Base-by-base conservation (phyloP, 179 eudicot species). In the Corrigiola litoralis region DNA sequence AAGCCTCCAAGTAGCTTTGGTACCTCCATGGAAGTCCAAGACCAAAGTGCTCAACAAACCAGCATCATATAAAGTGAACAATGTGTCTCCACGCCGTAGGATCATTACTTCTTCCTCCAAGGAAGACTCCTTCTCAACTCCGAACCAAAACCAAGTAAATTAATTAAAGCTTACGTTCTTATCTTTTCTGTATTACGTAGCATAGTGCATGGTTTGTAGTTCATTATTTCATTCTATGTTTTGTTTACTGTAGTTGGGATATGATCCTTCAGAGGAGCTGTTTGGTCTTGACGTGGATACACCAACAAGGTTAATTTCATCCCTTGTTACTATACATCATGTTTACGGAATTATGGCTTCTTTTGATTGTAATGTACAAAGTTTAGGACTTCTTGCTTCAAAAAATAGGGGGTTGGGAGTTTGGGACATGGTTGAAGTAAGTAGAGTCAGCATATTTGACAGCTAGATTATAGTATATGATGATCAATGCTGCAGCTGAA, bases 201-300 rank as follows among this genome's bases (percentile, higher is more conserved):
- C 27, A 21, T n/a, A 33, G n/a, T 56, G 18, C 3, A 32, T 5
- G 6, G 4, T 21, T 10, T 45, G 50, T 53, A 16, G n/a, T 40
- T 58, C 27, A 28, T 52, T 9, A 1, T 66, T 66, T 64, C 18
- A 55, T 16, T 56, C 3, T 28, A 10, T 48, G 20, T 68, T 48
- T 27, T 28, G 23, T 37, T 14, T 54, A 13, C 4, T 67, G 34
- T 38, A 92, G 98, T 16, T 80, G 68, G 75, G 82, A 0, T 89
- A 82, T 77, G 96, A 87, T 81, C 82, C 83, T 64, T 80, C 95
- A 4, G 83, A 82, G 61, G 98, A 92, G 72, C 75, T 92, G n/a
- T 87, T 84, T 67, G 95, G 92, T 51, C 77, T 89, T 34, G 78
- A 81, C 23, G 80, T 68, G 2, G 86, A 74, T 68, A 48, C 77